Evolutionary conservation across 805 yeast species (phyloP).

Genomic region (Kuraishia borneana): DNA sequence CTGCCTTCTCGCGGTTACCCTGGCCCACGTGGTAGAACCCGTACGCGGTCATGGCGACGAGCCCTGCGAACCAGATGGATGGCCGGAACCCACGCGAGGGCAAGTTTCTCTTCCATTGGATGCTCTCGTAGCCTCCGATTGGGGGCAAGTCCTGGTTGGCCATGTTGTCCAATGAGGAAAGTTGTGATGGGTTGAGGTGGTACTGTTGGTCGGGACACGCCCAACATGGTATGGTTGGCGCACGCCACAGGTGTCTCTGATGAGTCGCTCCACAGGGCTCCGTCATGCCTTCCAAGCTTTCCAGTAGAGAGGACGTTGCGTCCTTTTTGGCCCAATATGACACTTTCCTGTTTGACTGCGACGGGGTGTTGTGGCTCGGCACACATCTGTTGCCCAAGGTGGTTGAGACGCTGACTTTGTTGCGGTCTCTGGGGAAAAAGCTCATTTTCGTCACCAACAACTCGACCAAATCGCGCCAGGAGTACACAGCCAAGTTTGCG

Average conservation of each 20-base stretch:
- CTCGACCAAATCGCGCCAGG: slow-evolving; percentile 78
- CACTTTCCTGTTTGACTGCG: slow-evolving; percentile 91
- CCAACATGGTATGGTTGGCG: neutral
- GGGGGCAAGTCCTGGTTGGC: slow-evolving; percentile 73
- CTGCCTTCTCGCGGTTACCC: slow-evolving; percentile 69
- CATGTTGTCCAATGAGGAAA: too few relatives aligned
- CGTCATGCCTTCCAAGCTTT: slow-evolving; percentile 38
- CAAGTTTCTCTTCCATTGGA: slow-evolving; percentile 82
- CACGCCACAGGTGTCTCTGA: neutral
- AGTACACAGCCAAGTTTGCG: slow-evolving; percentile 66
- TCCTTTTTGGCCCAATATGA: slow-evolving; percentile 56
- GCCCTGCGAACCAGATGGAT: slow-evolving; percentile 51
- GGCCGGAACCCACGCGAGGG: slow-evolving; percentile 85
- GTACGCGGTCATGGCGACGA: slow-evolving; percentile 52
- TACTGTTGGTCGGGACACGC: neutral
- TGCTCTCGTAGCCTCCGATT: slow-evolving; percentile 71
- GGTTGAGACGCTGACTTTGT: slow-evolving; percentile 58
- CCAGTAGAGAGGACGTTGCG: slow-evolving; percentile 33
- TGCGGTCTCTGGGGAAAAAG: slow-evolving; percentile 47
- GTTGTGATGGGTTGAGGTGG: too few relatives aligned
- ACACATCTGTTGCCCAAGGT: slow-evolving; percentile 69
- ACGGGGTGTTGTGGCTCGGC: slow-evolving; percentile 95
- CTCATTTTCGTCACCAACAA: slow-evolving; percentile 90
- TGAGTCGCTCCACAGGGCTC: neutral
- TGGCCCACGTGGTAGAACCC: slow-evolving; percentile 59